Evolutionary conservation across 2,329 filamentous ascomycete species (phyloP), one percentile per base, ranked within the genome.

Genomic region (Venturia oleaginea): DNA sequence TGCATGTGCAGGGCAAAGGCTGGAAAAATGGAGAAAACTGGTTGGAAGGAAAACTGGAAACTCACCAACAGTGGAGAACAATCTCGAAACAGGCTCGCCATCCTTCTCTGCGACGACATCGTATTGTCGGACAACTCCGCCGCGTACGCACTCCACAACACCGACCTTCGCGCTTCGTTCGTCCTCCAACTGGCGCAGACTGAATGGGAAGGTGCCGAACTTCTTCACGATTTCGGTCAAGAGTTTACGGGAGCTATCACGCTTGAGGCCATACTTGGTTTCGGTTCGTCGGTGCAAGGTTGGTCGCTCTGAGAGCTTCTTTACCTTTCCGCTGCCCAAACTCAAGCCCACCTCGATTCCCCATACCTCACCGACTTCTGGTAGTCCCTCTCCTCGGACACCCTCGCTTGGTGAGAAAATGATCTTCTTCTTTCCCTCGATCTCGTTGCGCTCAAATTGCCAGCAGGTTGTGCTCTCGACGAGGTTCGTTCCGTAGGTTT

Each of bases 391-490:
- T 65, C 93, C 93, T 81, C 92, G 95, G 74, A 89, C 86, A 69
- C 91, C 91, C 72, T 97, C 92, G 62, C 87, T 85, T 40, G 92
- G 90, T 30, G 91, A 84, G 65, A 99, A 82, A 69, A 99, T 94
- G 73, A 99, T 96, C 86, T 97, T 97, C 87, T 97, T 97, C 83
- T 89, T 87, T 72, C 90, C 90, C 81, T 99, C 94, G 68, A 99
- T 97, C 78, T 99, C 94, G 78, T 97, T 96, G 76, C 90, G 90
- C 74, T 91, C 92, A 76, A 99, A 97, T 67, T 91, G 80, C 92
- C 94, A 99, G 73, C 91, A 96, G 54, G 94, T 99, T 68, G 94
- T 99, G 83, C 92, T 96, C 84, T 99, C 94, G 65, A 99, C 91
- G 32, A 97, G 80, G 76, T 88, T 95, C 83, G 90, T 92, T 67